Base-by-base conservation (phyloP, 768 basidiomycete species). In the Phaffia australis region DNA sequence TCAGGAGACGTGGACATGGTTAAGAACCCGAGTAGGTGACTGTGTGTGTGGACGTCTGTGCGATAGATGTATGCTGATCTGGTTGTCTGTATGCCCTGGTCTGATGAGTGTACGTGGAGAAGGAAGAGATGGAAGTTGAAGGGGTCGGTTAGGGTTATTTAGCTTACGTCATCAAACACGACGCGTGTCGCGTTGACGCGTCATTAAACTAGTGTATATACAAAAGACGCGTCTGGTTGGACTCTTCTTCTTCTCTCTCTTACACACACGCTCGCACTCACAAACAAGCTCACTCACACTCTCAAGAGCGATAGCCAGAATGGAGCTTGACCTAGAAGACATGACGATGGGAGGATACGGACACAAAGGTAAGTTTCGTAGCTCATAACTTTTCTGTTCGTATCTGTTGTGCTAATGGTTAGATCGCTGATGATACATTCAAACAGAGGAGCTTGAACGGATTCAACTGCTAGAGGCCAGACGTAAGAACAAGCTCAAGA, bases 321-420 rank as follows among this genome's bases (percentile, higher is more conserved):
- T 42, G 35, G 35, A 42, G 35, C 35, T 42, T 6, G 29, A 47
- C 21, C 48, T 42, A 3, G 60, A 60, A 21, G 66, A 67, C 29
- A 25, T 35, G 16, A 30, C 59, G 2, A 67, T 67, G 66, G 66
- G 66, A 46, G 55, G 66, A 30, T 67, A 67, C 48, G 66, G 66
- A 2, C 54, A 56, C 55, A 61, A 67, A 21, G 35, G 35, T 42
- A 42, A 42, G 35, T 42, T 42, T 42, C 11, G 4, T 42, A 42
- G 11, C 11, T 42, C 6, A 42, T 42, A 5, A 11, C 35, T 5
- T 11, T 42, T 42, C 35, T 42, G 35, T 42, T 11, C 35, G 35
- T 42, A 42, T 42, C 11, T 42, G 35, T 42, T 42, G 6, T 42
- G 35, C 35, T 42, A 11, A 42, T 42, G 35, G 35, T 42, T 42